phyloP scores from a whole-genome alignment of 2,329 filamentous ascomycete species.

The Colletotrichum lupini region DNA sequence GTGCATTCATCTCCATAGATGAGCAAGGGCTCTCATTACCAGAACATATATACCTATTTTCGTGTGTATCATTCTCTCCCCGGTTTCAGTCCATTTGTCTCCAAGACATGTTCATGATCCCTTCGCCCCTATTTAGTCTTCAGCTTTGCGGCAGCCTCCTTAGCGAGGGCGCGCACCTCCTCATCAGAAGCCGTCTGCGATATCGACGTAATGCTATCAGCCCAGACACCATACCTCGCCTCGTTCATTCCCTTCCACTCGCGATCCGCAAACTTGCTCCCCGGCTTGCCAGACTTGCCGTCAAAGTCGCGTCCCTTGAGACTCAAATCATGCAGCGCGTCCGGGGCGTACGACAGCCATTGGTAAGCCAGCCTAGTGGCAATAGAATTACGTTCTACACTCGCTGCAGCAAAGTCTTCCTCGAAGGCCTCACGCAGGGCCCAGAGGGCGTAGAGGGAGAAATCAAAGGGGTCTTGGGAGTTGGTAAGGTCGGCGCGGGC shows the following conservation, averaged over 20 bases:
- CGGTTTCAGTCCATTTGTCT: no score
- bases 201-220: constrained; percentile 32
- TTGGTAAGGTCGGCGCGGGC: constrained; percentile 21
- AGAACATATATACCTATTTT: neutral
- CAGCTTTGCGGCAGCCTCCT: constrained; percentile 15
- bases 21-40: neutral
- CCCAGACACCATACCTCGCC: constrained; percentile 42
- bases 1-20: no score
- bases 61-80: neutral
- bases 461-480: constrained; percentile 38
- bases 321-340: constrained; percentile 35
- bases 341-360: constrained; percentile 38
- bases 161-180: neutral
- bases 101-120: no score
- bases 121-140: neutral
- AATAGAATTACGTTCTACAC: neutral
- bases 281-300: constrained; percentile 35
- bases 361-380: constrained; percentile 38
- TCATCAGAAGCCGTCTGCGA: neutral
- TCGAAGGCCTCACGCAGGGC: constrained; percentile 43
- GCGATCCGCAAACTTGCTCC: constrained; percentile 36
- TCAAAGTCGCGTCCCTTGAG: constrained; percentile 21
- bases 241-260: constrained; percentile 43
- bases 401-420: constrained; percentile 18
- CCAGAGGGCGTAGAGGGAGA: constrained; percentile 44